Base-by-base conservation (phyloP, 352 stramenopile species). In the Phytophthora cryptogea region DNA sequence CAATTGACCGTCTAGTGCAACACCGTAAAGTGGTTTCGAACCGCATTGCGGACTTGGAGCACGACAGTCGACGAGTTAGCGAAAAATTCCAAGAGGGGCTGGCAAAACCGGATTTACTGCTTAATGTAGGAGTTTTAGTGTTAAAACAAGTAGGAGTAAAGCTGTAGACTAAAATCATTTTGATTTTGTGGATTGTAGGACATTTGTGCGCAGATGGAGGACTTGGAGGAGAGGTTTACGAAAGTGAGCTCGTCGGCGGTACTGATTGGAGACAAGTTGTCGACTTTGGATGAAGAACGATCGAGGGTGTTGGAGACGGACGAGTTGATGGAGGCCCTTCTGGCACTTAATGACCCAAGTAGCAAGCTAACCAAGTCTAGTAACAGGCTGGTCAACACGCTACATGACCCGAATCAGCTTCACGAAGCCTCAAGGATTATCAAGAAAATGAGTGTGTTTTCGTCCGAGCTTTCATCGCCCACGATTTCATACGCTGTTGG, bases 211-310 rank as follows among this genome's bases (percentile, higher is more conserved):
- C 79, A 91, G 54, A 89, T 94, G 80, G 84, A 92, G 49, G 84
- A 92, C 47, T 58, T 94, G 26, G 84, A 94, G 64, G 83, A 94
- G 63, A 80, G 84, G 39, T 94, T 94, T 56, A 88, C 82, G 14
- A 94, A 94, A 74, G 82, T 94, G 51, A 94, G 84, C 46, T 89
- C 83, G n/a, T 86, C 84, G 0, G 84, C 84, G 7, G 75, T 94
- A 16, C 64, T 84, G 8, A 88, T 94, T 39, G 84, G 84, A 28
- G 82, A 92, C 46, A 70, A 69, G n/a, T 54, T 94, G 8, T 71
- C 80, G 14, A 74, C 67, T 11, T 65, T 94, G 40, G 82, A 94
- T 52, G 70, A 75, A 10, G 84, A 94, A 40, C 66, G 82, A 26
- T 76, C 68, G 4, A 77, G 80, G 16, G 84, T 88, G 27, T 59